Conservation (phyloP, 495 filamentous ascomycete species). For the Trichoderma gamsii region DNA sequence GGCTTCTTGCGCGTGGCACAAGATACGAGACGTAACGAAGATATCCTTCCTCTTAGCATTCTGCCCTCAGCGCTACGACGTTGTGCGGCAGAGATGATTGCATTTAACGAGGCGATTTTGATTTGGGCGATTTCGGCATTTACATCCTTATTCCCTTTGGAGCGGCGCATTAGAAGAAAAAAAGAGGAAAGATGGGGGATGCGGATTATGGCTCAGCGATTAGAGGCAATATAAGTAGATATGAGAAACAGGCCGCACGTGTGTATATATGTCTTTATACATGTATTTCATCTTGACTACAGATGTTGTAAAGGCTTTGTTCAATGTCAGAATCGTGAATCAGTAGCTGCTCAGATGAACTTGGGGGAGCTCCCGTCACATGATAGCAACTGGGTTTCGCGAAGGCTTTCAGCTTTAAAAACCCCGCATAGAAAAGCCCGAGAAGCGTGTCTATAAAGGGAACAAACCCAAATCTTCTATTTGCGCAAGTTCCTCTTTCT, state of each 20-base stretch:
- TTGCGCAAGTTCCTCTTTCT: too few species aligned
- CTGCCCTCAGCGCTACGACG: neutral
- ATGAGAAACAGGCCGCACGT: neutral
- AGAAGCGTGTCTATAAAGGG: too few species aligned
- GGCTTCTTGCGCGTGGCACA: neutral
- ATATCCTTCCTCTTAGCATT: neutral
- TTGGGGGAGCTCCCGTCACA: neutral
- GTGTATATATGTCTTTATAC: neutral
- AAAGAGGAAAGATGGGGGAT: neutral
- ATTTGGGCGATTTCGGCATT: conserved; percentile 6
- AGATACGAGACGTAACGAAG: neutral
- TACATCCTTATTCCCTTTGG: neutral
- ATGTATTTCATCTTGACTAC: too few species aligned
- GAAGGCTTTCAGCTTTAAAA: too few species aligned
- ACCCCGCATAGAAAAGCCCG: too few species aligned
- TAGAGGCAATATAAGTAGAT: neutral
- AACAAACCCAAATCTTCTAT: too few species aligned
- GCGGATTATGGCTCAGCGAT: neutral
- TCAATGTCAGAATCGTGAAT: too few species aligned
- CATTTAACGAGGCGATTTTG: neutral
- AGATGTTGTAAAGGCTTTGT: neutral
- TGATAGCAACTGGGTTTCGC: too few species aligned
- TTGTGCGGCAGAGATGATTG: neutral
- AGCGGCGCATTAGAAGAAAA: neutral
- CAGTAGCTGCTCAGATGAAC: too few species aligned